Evolutionary conservation across 768 basidiomycete species (phyloP), one percentile per base, ranked within the genome.

Genomic region (Gymnopilus dilepis): DNA sequence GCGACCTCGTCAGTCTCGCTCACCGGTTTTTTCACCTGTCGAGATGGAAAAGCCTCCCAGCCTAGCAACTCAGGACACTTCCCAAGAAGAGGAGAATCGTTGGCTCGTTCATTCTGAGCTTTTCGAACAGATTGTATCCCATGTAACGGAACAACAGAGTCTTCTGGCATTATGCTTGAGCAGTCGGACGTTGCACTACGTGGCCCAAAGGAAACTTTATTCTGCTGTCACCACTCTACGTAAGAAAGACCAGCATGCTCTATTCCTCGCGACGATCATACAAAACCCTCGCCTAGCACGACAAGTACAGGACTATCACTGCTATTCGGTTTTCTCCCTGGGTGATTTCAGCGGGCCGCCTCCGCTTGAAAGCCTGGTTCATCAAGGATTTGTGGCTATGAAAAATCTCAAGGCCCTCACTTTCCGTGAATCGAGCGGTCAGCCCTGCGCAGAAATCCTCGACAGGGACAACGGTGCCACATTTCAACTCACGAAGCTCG

Each of bases 181-280:
- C 21, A 40, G n/a, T 6, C 24, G n/a, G 24, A 12, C 7, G 13
- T 13, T 56, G 17, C 54, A 30, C 24, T 30, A 42, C 4, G 13
- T 24, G 21, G 54, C 54, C 5, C 38, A 56, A 26, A 56, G 38
- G 12, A 37, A 38, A 13, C 40, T 56, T 3, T 56, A 56, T 26
- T 24, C 54, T 56, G 19, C 19, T 17, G 22, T 56, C 8, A 3
- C 19, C 38, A 22, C 22, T 24, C 19, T 41, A 1, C 28, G 28
- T 37, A 24, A 21, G 8, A n/a, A 5, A 38, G 8, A 56, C 4
- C 11, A 6, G 12, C 59, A 60, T 12, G 11, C 47, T 15, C 6
- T 15, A 7, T 60, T 60, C 33, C 52, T 60, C 37, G 21, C 26
- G 7, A 55, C 52, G 9, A 47, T 60, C 17, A 54, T 31, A 12